Percentiles rank a stretch among this genome's conserved stretches.
These are phyloP conservation scores for Rossbeevera mucosa DNA, from an alignment of 768 basidiomycete species.

Conservation along the genomic window DNA sequence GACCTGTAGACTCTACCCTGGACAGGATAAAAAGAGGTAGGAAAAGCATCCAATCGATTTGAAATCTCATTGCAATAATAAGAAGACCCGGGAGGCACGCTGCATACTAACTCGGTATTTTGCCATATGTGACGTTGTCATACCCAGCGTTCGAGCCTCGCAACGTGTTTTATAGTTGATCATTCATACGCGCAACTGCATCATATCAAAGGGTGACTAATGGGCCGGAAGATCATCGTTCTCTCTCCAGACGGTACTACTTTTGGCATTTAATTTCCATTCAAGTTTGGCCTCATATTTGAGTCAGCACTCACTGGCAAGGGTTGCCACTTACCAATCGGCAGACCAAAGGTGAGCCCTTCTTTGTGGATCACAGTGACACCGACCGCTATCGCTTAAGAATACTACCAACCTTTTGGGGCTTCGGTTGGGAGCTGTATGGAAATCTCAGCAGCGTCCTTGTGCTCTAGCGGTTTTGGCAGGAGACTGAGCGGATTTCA, in stretches of 20 bases:
- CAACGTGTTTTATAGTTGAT: background rate
- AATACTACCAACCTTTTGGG: background rate
- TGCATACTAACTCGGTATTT: too few relatives aligned
- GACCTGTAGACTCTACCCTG: background rate
- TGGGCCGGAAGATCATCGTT: background rate
- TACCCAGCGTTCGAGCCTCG: background rate
- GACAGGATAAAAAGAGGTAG: background rate
- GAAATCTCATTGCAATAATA: too few relatives aligned
- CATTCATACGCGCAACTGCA: background rate
- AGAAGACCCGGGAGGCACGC: too few relatives aligned
- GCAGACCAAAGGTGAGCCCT: background rate
- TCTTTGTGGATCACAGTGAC: too few relatives aligned
- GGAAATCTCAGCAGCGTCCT: background rate
- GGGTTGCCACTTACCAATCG: background rate
- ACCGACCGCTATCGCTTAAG: too few relatives aligned
- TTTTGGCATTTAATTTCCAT: background rate
- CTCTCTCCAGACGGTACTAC: background rate
- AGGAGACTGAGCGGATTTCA: background rate
- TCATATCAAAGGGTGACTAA: background rate
- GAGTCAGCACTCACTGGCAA: background rate
- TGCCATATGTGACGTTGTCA: background rate
- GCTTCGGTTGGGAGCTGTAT: background rate
- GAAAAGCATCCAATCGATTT: background rate
- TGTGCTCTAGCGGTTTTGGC: background rate
- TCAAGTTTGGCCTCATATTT: background rate